Base-by-base conservation (phyloP, 2,329 filamentous ascomycete genomes). In the Xylaria sp. region DNA sequence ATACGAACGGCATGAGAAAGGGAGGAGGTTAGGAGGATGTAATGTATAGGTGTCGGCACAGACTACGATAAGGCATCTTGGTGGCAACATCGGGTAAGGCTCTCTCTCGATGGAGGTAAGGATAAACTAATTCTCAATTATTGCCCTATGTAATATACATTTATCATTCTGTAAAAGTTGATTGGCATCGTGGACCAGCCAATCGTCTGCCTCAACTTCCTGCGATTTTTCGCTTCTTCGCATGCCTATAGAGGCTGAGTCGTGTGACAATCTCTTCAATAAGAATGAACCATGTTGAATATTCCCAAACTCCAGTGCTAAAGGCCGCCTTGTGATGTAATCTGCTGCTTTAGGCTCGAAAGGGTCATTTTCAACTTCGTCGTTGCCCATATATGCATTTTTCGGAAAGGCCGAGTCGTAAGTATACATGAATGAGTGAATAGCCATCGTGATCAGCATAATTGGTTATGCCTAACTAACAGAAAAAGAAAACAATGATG, bases 231-330 rank as follows among this genome's bases (percentile, higher is more conserved):
- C 5, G 9, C n/a, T 55, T 34, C 25, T 60, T 30, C 2, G 20
- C 18, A 18, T 64, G 34, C 60, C 32, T 58, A 36, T 58, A 41
- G 15, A 68, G 60, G 57, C 41, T 67, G 60, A 69, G 58, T 67
- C 57, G 46, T 41, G 41, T 69, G 43, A 43, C 60, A 67, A 62
- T 70, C 56, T 70, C 63, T 65, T 46, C 15, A 34, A 64, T 18
- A 41, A 20, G 36, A 36, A 45, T 13, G 32, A 36, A 10, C 20
- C 34, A 25, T 36, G 39, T 34, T 30, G 20, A 36, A 52, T 48
- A 46, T 12, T 20, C 45, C 63, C 39, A 41, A 66, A 69, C 60
- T 45, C 68, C 66, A 59, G 57, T 60, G 45, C 53, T 65, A 32
- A 46, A 34, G 25, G n/a, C 43, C 30, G 45, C 20, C 60, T 18